A percentile compares a stretch with the other conserved stretches of the same genome.
phyloP scores from a whole-genome alignment of 2,329 filamentous ascomycete genomes.

The Malbranchea zuffiana region DNA sequence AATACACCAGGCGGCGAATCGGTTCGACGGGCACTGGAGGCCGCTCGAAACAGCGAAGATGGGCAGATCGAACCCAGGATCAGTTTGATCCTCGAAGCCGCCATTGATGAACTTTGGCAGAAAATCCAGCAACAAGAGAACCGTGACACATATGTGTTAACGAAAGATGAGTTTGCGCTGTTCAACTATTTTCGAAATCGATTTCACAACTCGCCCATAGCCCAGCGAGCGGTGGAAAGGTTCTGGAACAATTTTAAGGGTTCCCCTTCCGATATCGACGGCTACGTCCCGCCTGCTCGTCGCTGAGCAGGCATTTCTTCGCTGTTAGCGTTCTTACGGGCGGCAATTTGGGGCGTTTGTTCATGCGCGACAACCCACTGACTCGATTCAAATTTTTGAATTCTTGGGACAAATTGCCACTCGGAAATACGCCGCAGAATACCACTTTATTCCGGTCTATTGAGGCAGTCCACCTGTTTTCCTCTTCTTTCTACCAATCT shows the following conservation, averaged over 20 bases:
- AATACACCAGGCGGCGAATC: conserved; percentile 28
- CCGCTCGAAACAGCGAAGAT: conserved; percentile 62
- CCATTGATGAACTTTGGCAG: conserved; percentile 54
- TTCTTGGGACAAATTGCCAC: no score
- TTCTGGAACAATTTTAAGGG: conserved; percentile 43
- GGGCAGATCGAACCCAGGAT: conserved; percentile 53
- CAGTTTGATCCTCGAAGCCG: conserved; percentile 53
- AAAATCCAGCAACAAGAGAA: conserved; percentile 53
- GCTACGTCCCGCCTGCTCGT: conserved; percentile 11
- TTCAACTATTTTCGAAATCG: conserved; percentile 74
- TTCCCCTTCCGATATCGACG: conserved; percentile 18
- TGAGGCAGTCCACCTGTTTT: no score
- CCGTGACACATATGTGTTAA: conserved; percentile 60
- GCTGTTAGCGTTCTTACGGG: no score
- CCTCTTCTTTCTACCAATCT: no score
- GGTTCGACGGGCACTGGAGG: conserved; percentile 60
- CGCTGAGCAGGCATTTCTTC: no score
- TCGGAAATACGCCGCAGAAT: no score
- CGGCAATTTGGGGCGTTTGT: no score
- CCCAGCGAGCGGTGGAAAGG: conserved; percentile 44
- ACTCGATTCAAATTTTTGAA: no score
- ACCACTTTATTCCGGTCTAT: no score
- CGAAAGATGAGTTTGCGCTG: conserved; percentile 65
- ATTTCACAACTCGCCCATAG: conserved; percentile 44
- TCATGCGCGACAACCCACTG: no score